Conservation (phyloP, 2,329 filamentous ascomycete genomes). For the Leptographium radiaticola region DNA sequence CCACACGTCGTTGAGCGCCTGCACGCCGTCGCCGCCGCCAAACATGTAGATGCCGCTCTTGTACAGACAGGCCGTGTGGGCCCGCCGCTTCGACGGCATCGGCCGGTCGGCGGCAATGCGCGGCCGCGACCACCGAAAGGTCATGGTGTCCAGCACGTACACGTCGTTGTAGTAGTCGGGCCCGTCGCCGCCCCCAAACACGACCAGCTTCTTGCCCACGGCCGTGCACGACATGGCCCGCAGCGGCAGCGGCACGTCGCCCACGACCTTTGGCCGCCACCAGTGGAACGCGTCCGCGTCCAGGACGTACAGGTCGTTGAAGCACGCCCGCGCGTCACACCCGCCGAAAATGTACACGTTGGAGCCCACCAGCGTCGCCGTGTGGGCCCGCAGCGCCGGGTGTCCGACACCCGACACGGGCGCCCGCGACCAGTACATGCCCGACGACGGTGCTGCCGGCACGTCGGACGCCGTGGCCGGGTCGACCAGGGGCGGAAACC, state of each 20-base stretch:
- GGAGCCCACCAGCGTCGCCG: conserved; percentile 51
- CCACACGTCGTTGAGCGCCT: conserved; percentile 60
- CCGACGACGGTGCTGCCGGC: conserved; percentile 48
- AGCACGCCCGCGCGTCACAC: conserved; percentile 53
- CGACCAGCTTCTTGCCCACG: conserved; percentile 53
- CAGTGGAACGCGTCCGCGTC: conserved; percentile 60
- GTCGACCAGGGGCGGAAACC: conserved; percentile 45
- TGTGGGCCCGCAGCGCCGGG: conserved; percentile 51
- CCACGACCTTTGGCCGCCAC: conserved; percentile 50
- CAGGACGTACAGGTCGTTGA: conserved; percentile 56
- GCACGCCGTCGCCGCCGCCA: conserved; percentile 56
- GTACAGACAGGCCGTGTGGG: conserved; percentile 59
- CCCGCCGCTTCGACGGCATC: conserved; percentile 46
- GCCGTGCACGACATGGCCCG: conserved; percentile 62
- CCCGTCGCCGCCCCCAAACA: conserved; percentile 58
- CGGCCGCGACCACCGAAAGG: conserved; percentile 53
- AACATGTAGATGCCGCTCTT: conserved; percentile 62
- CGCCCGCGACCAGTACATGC: conserved; percentile 61
- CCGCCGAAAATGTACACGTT: conserved; percentile 58
- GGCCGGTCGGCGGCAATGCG: conserved; percentile 41
- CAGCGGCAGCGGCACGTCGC: conserved; percentile 51
- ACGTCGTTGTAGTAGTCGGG: conserved; percentile 61
- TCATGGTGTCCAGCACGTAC: conserved; percentile 58
- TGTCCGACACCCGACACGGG: conserved; percentile 50
- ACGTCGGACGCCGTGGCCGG: conserved; percentile 45